Conservation (phyloP, 371 early-diverging fungal species). For the Mortierella sp. region DNA sequence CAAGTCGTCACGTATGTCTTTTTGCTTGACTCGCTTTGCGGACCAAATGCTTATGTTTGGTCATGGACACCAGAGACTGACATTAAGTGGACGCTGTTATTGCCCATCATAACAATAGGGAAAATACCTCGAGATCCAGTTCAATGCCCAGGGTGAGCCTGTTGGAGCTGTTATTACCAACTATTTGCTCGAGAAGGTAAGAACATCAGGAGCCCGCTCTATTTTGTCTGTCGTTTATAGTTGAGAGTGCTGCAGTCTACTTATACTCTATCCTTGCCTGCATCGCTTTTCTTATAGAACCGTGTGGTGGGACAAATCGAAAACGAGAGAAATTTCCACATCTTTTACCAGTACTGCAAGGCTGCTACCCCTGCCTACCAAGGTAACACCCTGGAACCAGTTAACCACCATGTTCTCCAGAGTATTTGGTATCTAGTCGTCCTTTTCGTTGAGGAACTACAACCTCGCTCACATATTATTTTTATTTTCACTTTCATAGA, state of each 20-base stretch:
- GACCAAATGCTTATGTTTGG: not conserved
- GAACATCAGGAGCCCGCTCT: not conserved
- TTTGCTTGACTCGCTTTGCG: not conserved
- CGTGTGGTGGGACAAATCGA: slow-evolving; percentile 97
- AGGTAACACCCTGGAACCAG: slow-evolving; percentile 51
- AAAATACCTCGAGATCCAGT: slow-evolving; percentile 99
- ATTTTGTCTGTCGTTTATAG: not conserved
- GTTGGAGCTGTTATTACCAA: slow-evolving; percentile 98
- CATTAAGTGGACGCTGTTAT: not conserved
- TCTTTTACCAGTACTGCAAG: slow-evolving; percentile 93
- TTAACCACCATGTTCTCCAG: not conserved
- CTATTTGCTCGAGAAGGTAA: slow-evolving; percentile 97
- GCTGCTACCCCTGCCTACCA: slow-evolving; percentile 82
- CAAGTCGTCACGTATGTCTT: slow-evolving; percentile 92
- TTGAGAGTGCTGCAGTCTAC: too few relatives aligned
- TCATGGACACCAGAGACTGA: not conserved
- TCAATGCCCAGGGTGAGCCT: slow-evolving; percentile 92
- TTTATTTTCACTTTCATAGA: slow-evolving; percentile 56
- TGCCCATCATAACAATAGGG: slow-evolving; percentile 65
- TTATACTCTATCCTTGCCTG: too few relatives aligned
- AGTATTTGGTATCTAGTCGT: not conserved
- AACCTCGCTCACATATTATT: slow-evolving; percentile 17
- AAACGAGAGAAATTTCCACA: slow-evolving; percentile 98
- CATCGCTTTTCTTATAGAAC: slow-evolving; percentile 67
- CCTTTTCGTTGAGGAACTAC: not conserved